phyloP scores from a whole-genome alignment of 148 eudicot species.

The Camellia granthamiana region DNA sequence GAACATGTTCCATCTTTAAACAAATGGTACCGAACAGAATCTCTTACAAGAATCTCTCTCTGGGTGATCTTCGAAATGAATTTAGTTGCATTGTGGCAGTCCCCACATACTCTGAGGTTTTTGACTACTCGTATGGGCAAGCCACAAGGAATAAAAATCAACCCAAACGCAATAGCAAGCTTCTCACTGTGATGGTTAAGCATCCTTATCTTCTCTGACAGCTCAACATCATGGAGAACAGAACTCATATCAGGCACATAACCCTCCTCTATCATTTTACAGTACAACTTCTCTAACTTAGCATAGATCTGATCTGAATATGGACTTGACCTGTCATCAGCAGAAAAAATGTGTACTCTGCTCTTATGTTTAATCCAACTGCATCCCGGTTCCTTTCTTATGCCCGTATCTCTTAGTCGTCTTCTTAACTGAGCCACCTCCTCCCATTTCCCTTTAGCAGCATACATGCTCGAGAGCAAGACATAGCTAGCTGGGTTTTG shows the following conservation, averaged over 20 bases:
- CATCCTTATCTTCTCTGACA: slow-evolving; percentile 69
- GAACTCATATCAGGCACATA: slow-evolving; percentile 69
- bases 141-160: slow-evolving; percentile 66
- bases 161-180: slow-evolving; percentile 91
- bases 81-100: slow-evolving; percentile 88
- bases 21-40: slow-evolving; percentile 63
- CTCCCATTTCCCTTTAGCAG: slow-evolving; percentile 74
- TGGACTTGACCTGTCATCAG: slow-evolving; percentile 80
- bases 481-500: slow-evolving; percentile 81
- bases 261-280: slow-evolving; percentile 70
- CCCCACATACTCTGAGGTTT: slow-evolving; percentile 91
- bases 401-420: slow-evolving; percentile 70
- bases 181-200: slow-evolving; percentile 87
- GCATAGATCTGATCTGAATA: slow-evolving; percentile 60
- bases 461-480: slow-evolving; percentile 76
- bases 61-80: slow-evolving; percentile 74
- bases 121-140: slow-evolving; percentile 76
- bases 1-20: slow-evolving; percentile 92
- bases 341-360: slow-evolving; percentile 75
- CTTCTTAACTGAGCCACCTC: slow-evolving; percentile 72
- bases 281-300: slow-evolving; percentile 53
- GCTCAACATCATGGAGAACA: slow-evolving; percentile 76
- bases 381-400: slow-evolving; percentile 80
- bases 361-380: slow-evolving; percentile 91
- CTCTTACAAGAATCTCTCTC: slow-evolving; percentile 39